These are phyloP conservation scores for Pichia sp. DNA, from an alignment of 1,139 yeast species.

Conservation along the genomic window DNA sequence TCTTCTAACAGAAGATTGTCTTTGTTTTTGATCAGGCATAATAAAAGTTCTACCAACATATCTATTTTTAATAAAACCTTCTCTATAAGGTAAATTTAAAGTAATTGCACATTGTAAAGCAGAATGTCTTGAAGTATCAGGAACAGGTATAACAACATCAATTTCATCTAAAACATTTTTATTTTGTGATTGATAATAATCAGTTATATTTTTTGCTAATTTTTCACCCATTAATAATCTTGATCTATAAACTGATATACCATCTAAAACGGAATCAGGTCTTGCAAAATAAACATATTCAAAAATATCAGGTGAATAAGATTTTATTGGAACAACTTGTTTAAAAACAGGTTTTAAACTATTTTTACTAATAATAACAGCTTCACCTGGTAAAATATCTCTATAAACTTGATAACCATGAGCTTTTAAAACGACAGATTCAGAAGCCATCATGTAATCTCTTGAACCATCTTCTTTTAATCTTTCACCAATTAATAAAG, in stretches of 20 bases:
- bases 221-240: slow-evolving; percentile 93
- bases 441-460: slow-evolving; percentile 94
- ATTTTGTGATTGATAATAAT: slow-evolving; percentile 44
- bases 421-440: slow-evolving; percentile 91
- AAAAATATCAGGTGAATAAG: slow-evolving; percentile 91
- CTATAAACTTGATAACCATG: slow-evolving; percentile 76
- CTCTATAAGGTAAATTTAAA: slow-evolving; percentile 80
- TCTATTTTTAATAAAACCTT: slow-evolving; percentile 94
- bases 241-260: slow-evolving; percentile 87
- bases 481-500: slow-evolving; percentile 81
- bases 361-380: slow-evolving; percentile 81
- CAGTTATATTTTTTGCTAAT: slow-evolving; percentile 65
- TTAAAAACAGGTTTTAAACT: slow-evolving; percentile 67
- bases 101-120: slow-evolving; percentile 89
- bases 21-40: slow-evolving; percentile 95
- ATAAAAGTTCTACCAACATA: slow-evolving; percentile 96
- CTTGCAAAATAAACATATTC: slow-evolving; percentile 98
- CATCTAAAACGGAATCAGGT: slow-evolving; percentile 94
- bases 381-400: slow-evolving; percentile 92
- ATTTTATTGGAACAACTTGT: slow-evolving; percentile 74
- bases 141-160: slow-evolving; percentile 96
- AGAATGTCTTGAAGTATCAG: slow-evolving; percentile 93
- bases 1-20: slow-evolving; percentile 89
- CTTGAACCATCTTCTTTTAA: slow-evolving; percentile 57
- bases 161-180: slow-evolving; percentile 45